Evolutionary conservation across 495 filamentous ascomycete species (phyloP).

Genomic region (Aspergillus wentii): DNA sequence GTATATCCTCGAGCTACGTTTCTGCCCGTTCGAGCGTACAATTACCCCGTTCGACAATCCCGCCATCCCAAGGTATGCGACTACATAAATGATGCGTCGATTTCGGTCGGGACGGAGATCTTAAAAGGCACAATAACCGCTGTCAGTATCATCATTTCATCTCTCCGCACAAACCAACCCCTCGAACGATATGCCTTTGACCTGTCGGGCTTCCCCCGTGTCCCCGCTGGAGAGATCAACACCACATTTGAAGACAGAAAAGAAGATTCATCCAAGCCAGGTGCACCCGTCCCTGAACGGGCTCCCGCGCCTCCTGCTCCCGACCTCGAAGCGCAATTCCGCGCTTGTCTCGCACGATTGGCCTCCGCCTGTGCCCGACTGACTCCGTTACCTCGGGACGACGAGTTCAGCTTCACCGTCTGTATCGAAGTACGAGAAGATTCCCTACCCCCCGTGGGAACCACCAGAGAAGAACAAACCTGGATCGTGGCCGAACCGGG

Average conservation of each 20-base stretch:
- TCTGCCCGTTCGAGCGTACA: slow-evolving; percentile 76
- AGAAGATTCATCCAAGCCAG: slow-evolving; percentile 39
- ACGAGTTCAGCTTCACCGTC: slow-evolving; percentile 76
- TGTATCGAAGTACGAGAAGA: slow-evolving; percentile 79
- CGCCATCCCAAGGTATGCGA: slow-evolving; percentile 87
- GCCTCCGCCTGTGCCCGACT: slow-evolving; percentile 55
- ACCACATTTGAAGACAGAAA: slow-evolving; percentile 48
- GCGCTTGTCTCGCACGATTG: slow-evolving; percentile 49
- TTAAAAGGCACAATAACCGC: slow-evolving; percentile 62
- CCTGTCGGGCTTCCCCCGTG: slow-evolving; percentile 66
- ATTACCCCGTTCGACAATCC: slow-evolving; percentile 82
- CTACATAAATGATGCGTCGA: slow-evolving; percentile 83
- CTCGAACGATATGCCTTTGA: slow-evolving; percentile 89
- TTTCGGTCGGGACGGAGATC: slow-evolving; percentile 70
- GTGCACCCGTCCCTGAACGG: slow-evolving; percentile 28
- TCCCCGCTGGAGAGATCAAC: slow-evolving; percentile 46
- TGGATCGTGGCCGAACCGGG: slow-evolving; percentile 53
- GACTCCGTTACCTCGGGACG: slow-evolving; percentile 58
- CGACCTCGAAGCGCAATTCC: slow-evolving; percentile 71
- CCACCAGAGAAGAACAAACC: slow-evolving; percentile 45
- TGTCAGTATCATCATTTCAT: slow-evolving; percentile 74
- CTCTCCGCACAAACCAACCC: slow-evolving; percentile 43
- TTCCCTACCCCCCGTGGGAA: slow-evolving; percentile 67
- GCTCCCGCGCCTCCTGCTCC: slow-evolving; percentile 33
- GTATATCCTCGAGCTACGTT: slow-evolving; percentile 83